Evolutionary conservation across 352 stramenopile species (phyloP).

Genomic region (Detonula confervacea): DNA sequence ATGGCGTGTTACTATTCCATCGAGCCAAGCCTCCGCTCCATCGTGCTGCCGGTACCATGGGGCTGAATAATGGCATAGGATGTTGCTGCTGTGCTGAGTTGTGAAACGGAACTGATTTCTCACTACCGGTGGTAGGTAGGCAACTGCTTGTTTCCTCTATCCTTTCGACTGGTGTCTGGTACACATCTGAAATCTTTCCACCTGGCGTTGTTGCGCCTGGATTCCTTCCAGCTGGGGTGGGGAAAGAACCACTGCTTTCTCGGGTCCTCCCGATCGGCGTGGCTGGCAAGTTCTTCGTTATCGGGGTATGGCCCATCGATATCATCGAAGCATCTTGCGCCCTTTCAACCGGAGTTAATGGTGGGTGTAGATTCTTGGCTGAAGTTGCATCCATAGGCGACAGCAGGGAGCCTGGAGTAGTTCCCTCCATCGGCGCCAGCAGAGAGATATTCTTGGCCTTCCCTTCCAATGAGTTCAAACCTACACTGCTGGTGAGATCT

Average conservation of each 20-base stretch:
- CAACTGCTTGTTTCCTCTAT: background rate
- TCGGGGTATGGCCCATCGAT: background rate
- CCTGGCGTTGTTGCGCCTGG: background rate
- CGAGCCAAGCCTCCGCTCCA: slow-evolving; percentile 47
- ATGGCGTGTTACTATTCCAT: slow-evolving; percentile 15
- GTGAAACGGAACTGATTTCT: background rate
- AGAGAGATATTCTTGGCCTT: slow-evolving; percentile 4
- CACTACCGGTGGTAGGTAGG: background rate
- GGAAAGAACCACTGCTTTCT: slow-evolving; percentile 1
- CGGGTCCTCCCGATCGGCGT: background rate
- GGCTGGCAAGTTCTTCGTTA: background rate
- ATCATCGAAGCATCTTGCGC: background rate
- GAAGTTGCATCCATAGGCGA: background rate
- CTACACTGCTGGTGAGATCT: too few species aligned
- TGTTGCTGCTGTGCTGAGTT: background rate
- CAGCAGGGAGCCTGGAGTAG: background rate
- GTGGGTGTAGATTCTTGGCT: background rate
- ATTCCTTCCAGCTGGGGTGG: background rate
- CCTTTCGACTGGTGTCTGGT: background rate
- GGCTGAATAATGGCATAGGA: background rate
- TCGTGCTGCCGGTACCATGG: slow-evolving; percentile 32
- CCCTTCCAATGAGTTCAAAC: background rate
- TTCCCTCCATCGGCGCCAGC: background rate
- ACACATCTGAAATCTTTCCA: background rate
- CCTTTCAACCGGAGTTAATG: too few species aligned